phyloP scores from a whole-genome alignment of 2,329 filamentous ascomycete species.

The Sporothrix humicola region DNA sequence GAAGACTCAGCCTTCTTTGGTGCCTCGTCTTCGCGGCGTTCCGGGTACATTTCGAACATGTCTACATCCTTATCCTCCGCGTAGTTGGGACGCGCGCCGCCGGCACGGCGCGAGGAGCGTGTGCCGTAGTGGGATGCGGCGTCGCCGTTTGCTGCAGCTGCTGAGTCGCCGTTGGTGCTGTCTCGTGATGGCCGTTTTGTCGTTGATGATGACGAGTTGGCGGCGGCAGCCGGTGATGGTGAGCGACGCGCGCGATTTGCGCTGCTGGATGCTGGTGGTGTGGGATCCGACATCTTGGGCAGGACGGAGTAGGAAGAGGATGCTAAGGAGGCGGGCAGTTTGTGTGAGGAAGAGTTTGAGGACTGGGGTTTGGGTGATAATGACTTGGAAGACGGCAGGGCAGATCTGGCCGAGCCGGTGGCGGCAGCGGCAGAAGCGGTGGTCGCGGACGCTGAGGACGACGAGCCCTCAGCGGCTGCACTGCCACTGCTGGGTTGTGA shows the following conservation, averaged over 20 bases:
- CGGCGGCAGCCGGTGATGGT: slow-evolving; percentile 22
- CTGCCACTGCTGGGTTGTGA: slow-evolving; percentile 27
- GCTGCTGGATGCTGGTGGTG: slow-evolving; percentile 28
- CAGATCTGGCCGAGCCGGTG: slow-evolving; percentile 30
- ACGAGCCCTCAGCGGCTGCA: slow-evolving; percentile 25
- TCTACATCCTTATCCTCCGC: slow-evolving; percentile 93
- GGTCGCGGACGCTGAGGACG: slow-evolving; percentile 11
- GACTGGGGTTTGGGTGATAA: slow-evolving; percentile 28
- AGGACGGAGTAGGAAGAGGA: slow-evolving; percentile 42
- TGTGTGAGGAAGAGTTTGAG: slow-evolving; percentile 36
- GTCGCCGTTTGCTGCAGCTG: slow-evolving; percentile 11
- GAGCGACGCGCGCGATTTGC: slow-evolving; percentile 20
- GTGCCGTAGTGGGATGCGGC: slow-evolving; percentile 74
- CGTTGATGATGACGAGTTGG: slow-evolving; percentile 49
- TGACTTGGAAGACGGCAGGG: slow-evolving; percentile 24
- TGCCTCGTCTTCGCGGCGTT: slow-evolving; percentile 61
- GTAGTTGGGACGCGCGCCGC: slow-evolving; percentile 85
- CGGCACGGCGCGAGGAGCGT: slow-evolving; percentile 85
- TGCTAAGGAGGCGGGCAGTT: slow-evolving; percentile 40
- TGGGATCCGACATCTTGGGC: slow-evolving; percentile 44
- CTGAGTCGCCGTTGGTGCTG: slow-evolving; percentile 46
- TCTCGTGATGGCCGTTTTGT: slow-evolving; percentile 57
- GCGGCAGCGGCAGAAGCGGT: slow-evolving; percentile 10
- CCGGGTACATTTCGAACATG: slow-evolving; percentile 69
- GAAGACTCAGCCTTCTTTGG: slow-evolving; percentile 61